Base-by-base conservation (phyloP, 75 land plant species). In the Pinus albicaulis region DNA sequence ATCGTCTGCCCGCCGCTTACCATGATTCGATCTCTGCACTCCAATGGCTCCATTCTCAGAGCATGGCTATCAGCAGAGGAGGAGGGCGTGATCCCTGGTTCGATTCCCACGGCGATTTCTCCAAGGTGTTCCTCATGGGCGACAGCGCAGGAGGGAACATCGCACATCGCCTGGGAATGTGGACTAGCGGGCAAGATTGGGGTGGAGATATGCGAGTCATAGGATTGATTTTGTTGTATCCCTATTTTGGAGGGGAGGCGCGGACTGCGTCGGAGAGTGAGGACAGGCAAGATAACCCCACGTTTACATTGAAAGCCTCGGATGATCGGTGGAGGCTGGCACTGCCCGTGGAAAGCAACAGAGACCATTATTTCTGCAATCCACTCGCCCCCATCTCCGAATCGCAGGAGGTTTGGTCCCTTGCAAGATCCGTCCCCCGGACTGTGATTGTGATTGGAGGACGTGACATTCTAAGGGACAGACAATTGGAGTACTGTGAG, bases 101-200 rank as follows among this genome's bases (percentile, higher is more conserved):
- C 7, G 55, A 56, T 41, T 41, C 44, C 17, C 24, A n/a, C 20
- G 83, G 79, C 24, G 86, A 90, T 72, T 58, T 83, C n/a, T 71
- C 78, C 4, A 73, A 78, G 1, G 75, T 80, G 2, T 90, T 85
- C 70, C 75, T 87, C 36, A 56, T 82, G 4, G 92, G 95, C 0
- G 92, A 92, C 48, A 89, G 90, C 61, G 80, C 89, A 12, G 92
- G 95, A 20, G 95, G 87, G 22, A 88, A 90, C 77, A 89, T 92
- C 22, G 88, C 77, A 5, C 95, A 89, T 76, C 77, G 84, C 31
- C 72, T 86, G 16, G 80, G 76, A 3, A n/a, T 75, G 52, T 3
- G 73, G 34, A 4, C 8, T 68, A 1, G 20, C 24, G 52, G n/a
- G 36, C 13, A 22, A 36, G 13, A 48, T 31, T 2, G 20, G 15